Evolutionary conservation across 306 rosid species (phyloP).

Genomic region (Quercus ilex): DNA sequence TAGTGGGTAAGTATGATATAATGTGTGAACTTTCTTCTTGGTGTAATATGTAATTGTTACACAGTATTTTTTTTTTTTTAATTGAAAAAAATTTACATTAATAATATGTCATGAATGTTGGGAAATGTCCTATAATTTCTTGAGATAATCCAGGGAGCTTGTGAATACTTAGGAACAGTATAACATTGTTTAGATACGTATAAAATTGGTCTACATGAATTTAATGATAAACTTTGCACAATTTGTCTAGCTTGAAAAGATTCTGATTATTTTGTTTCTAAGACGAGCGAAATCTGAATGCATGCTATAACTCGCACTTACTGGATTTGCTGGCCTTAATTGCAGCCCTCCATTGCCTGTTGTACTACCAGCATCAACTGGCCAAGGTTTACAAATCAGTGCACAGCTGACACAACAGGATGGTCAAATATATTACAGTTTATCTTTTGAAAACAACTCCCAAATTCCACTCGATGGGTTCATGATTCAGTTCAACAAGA

Average conservation of each 20-base stretch:
- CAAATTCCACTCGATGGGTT: constrained; percentile 86
- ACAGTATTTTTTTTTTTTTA: background rate
- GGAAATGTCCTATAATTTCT: background rate
- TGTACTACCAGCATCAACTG: constrained; percentile 71
- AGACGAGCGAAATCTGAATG: background rate
- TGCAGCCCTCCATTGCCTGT: constrained; percentile 87
- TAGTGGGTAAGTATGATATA: constrained; percentile 58
- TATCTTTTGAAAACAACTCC: constrained; percentile 80
- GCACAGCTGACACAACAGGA: constrained; percentile 75
- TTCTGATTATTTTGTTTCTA: constrained; percentile 11
- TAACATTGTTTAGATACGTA: background rate
- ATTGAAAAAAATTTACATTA: background rate
- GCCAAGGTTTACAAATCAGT: constrained; percentile 97
- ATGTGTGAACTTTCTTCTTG: background rate
- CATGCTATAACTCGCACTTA: constrained; percentile 12
- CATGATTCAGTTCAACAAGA: constrained; percentile 99
- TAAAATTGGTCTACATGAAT: background rate
- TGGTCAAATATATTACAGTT: constrained; percentile 80
- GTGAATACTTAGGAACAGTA: background rate
- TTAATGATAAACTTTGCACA: constrained; percentile 1
- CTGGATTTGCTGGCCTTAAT: constrained; percentile 24
- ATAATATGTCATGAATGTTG: background rate
- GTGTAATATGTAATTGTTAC: background rate
- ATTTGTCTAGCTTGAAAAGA: constrained; percentile 2
- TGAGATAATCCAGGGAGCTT: background rate